Conservation (phyloP, 805 yeast genomes). For the Tetrapisispora iriomotensis region DNA sequence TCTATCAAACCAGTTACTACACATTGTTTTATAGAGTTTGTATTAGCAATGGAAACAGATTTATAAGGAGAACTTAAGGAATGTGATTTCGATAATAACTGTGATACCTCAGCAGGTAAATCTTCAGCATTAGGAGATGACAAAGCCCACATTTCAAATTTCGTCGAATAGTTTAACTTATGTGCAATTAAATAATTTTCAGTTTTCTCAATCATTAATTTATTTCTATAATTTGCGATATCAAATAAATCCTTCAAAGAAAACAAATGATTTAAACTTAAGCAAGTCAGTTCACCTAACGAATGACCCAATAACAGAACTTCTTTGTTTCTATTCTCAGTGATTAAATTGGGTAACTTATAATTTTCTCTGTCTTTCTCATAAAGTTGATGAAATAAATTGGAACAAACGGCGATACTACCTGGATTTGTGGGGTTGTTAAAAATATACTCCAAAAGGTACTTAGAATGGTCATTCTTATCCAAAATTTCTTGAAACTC, state of each 20-base stretch:
- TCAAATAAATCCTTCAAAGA: conserved; percentile 21
- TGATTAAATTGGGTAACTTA: background rate
- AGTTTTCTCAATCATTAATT: conserved; percentile 26
- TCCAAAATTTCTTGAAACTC: conserved; percentile 12
- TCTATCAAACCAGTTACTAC: conserved; percentile 26
- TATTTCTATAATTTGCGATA: conserved; percentile 27
- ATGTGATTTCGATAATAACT: conserved; percentile 3
- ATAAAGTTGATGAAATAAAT: conserved; percentile 10
- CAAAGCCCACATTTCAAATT: conserved; percentile 27
- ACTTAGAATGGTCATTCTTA: conserved; percentile 15
- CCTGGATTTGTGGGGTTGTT: conserved; percentile 25
- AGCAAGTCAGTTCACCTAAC: conserved; percentile 27
- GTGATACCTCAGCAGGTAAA: conserved; percentile 11
- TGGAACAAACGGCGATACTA: conserved; percentile 27
- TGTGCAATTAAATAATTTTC: conserved; percentile 19
- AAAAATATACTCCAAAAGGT: conserved; percentile 15
- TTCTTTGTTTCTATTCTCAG: conserved; percentile 1
- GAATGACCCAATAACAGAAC: conserved; percentile 27
- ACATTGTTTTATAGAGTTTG: conserved; percentile 25
- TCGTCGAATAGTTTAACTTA: conserved; percentile 16
- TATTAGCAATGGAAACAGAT: conserved; percentile 24
- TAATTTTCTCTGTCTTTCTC: background rate
- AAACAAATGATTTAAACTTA: conserved; percentile 22
- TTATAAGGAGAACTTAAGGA: conserved; percentile 2
- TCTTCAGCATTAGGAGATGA: conserved; percentile 22